phyloP scores from a whole-genome alignment of 2,329 filamentous ascomycete species.

The Fonsecaea pedrosoi region DNA sequence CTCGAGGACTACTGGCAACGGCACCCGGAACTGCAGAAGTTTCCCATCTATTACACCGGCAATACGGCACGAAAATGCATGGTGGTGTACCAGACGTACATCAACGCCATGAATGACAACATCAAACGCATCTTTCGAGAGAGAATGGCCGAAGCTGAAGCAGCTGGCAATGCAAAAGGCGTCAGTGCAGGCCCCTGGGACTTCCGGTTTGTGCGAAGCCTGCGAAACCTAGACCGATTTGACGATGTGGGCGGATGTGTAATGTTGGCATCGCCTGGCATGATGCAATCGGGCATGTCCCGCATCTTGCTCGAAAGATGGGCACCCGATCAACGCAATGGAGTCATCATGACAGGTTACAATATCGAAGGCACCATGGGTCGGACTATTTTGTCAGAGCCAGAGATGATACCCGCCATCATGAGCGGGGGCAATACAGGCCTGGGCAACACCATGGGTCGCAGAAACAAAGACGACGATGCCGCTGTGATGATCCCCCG shows the following conservation, averaged over 20 bases:
- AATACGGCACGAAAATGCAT: slow-evolving; percentile 96
- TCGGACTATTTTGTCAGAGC: slow-evolving; percentile 91
- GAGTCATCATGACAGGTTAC: slow-evolving; percentile 98
- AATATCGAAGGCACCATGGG: slow-evolving; percentile 99
- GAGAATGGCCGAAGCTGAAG: slow-evolving; percentile 88
- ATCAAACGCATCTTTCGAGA: slow-evolving; percentile 95
- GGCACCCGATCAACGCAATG: slow-evolving; percentile 95
- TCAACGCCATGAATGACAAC: slow-evolving; percentile 98
- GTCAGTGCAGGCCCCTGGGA: slow-evolving; percentile 80
- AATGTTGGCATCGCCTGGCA: slow-evolving; percentile 96
- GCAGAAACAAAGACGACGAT: slow-evolving; percentile 69
- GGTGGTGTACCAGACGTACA: slow-evolving; percentile 98
- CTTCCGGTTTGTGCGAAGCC: slow-evolving; percentile 88
- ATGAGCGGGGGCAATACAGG: slow-evolving; percentile 75
- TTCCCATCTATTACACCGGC: slow-evolving; percentile 96
- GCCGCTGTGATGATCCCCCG: slow-evolving; percentile 90
- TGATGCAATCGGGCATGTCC: slow-evolving; percentile 96
- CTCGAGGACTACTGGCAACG: slow-evolving; percentile 96
- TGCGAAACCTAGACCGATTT: slow-evolving; percentile 93
- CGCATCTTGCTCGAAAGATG: slow-evolving; percentile 91
- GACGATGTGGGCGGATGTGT: slow-evolving; percentile 95
- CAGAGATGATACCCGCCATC: slow-evolving; percentile 91
- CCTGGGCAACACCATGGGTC: slow-evolving; percentile 60
- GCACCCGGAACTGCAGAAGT: slow-evolving; percentile 84
- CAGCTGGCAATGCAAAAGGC: slow-evolving; percentile 77